These are phyloP conservation scores for Waltiozyma sp. DNA, from an alignment of 1,139 yeast species.

Conservation along the genomic window DNA sequence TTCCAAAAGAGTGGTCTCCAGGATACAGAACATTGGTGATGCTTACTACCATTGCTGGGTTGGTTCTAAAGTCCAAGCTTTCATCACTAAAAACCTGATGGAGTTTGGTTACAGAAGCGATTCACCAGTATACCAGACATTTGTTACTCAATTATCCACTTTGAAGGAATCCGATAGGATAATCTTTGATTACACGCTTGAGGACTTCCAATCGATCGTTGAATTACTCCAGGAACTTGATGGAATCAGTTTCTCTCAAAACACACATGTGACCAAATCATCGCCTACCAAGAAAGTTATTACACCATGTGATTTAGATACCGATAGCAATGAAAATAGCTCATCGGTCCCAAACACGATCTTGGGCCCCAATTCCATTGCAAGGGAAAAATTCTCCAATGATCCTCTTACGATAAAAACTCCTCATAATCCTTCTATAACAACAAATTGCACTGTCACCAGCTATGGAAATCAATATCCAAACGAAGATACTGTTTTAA, in stretches of 20 bases:
- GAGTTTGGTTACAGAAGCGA: background rate
- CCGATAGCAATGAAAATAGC: no score
- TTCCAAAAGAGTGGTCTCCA: constrained; percentile 4
- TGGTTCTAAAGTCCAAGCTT: constrained; percentile 12
- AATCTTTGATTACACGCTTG: background rate
- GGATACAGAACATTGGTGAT: constrained; percentile 8
- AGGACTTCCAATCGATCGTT: background rate
- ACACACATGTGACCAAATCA: no score
- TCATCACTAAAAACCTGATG: constrained; percentile 4
- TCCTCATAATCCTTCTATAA: background rate
- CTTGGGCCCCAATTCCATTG: background rate
- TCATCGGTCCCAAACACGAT: no score
- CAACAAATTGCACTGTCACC: background rate
- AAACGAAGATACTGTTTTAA: background rate
- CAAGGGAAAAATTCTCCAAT: no score
- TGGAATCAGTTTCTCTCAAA: background rate
- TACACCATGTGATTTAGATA: no score
- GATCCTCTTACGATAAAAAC: background rate
- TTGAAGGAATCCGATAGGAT: background rate
- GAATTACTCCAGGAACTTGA: background rate
- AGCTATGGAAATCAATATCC: background rate
- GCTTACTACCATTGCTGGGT: constrained; percentile 17
- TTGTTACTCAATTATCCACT: background rate
- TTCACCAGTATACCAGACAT: background rate
- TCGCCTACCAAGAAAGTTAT: no score